phyloP scores from a whole-genome alignment of 75 land plant species.

The Pseudotsuga menziesii region DNA sequence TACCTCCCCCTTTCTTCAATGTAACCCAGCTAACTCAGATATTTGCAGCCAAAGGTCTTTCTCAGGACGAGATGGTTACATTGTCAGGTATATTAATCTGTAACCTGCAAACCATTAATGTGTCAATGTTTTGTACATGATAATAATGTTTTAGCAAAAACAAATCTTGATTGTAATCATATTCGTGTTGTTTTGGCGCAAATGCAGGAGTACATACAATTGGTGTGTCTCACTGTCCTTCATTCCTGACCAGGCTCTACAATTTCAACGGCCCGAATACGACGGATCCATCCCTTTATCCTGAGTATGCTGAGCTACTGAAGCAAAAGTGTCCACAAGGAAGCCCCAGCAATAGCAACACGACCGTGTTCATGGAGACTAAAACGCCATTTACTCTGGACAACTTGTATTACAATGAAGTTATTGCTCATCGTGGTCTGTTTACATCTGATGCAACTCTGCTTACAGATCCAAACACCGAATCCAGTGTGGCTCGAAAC shows the following conservation, averaged over 20 bases:
- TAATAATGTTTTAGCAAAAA: background rate
- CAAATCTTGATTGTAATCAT: background rate
- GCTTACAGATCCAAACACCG: slow-evolving; percentile 24
- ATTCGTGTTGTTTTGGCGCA: background rate
- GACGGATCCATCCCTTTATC: slow-evolving; percentile 19
- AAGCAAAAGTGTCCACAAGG: slow-evolving; percentile 17
- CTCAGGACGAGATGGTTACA: slow-evolving; percentile 48
- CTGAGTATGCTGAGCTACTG: slow-evolving; percentile 20
- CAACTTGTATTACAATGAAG: slow-evolving; percentile 37
- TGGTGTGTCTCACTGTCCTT: slow-evolving; percentile 16
- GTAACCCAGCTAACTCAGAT: slow-evolving; percentile 30
- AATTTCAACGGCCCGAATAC: slow-evolving; percentile 14
- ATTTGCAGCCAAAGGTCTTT: slow-evolving; percentile 46
- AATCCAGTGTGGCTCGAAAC: slow-evolving; percentile 24
- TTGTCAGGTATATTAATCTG: slow-evolving; percentile 43
- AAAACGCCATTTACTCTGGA: slow-evolving; percentile 27
- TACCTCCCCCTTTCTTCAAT: slow-evolving; percentile 43
- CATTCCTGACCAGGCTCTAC: slow-evolving; percentile 14
- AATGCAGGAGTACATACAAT: slow-evolving; percentile 25
- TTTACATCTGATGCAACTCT: slow-evolving; percentile 58
- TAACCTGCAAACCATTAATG: background rate
- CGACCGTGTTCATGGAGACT: slow-evolving; percentile 26
- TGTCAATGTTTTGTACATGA: background rate
- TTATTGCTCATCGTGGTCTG: slow-evolving; percentile 36
- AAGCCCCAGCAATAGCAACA: background rate